Evolutionary conservation across 441 rosid genomes (phyloP).

Genomic region (Melastoma candidum): DNA sequence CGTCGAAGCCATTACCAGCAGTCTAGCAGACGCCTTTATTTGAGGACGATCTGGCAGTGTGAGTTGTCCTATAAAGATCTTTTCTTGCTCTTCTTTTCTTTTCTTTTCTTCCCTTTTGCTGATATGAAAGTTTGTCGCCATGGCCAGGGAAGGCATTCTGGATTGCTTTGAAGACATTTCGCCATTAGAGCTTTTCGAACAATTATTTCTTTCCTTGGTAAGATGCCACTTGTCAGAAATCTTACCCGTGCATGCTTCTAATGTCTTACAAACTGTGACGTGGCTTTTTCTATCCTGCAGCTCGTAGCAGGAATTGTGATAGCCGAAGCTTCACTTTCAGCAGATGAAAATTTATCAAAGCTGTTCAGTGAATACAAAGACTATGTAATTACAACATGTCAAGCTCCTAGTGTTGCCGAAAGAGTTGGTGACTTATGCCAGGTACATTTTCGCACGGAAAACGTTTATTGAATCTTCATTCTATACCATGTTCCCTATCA

Average conservation of each 20-base stretch:
- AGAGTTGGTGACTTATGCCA: constrained; percentile 78
- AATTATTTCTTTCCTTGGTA: constrained; percentile 76
- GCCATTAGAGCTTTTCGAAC: constrained; percentile 65
- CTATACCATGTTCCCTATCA: no score
- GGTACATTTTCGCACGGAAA: constrained; percentile 27
- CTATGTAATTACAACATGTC: constrained; percentile 53
- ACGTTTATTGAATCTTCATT: no score
- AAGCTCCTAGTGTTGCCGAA: constrained; percentile 33
- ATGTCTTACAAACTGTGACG: neutral
- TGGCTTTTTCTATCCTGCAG: constrained; percentile 30
- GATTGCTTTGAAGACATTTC: constrained; percentile 62
- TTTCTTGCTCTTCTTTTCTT: neutral
- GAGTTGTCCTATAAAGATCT: constrained; percentile 27
- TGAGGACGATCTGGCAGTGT: constrained; percentile 95
- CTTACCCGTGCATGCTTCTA: neutral
- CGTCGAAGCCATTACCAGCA: constrained; percentile 82
- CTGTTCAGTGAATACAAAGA: constrained; percentile 80
- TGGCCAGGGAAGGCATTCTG: constrained; percentile 78
- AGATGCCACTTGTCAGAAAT: constrained; percentile 21
- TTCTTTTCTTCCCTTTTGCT: constrained; percentile 12
- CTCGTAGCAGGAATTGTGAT: constrained; percentile 61
- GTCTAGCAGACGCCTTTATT: constrained; percentile 85
- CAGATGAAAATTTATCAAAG: constrained; percentile 49
- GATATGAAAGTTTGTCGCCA: constrained; percentile 10
- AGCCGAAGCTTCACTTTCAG: constrained; percentile 48